Conservation (phyloP, 169 alveolate genomes). For the Ophryocystis elektroscirrha region DNA sequence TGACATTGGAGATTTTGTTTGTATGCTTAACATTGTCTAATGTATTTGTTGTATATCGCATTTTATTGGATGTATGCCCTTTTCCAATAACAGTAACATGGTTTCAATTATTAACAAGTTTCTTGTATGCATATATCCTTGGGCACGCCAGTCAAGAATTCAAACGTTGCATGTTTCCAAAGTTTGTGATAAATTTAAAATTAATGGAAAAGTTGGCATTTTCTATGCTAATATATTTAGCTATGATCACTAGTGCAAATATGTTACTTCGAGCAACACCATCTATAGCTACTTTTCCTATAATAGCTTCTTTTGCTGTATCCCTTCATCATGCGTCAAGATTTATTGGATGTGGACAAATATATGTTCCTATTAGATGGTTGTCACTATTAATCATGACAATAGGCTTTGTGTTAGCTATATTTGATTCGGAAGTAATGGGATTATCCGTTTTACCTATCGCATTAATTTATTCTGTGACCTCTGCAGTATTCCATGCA, state of each 20-base stretch:
- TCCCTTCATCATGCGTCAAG: conserved; percentile 69
- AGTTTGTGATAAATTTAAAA: conserved; percentile 25
- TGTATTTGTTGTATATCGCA: conserved; percentile 62
- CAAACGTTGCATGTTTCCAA: conserved; percentile 42
- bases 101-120: conserved; percentile 70
- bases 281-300: conserved; percentile 61
- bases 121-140: conserved; percentile 60
- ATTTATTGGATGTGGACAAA: conserved; percentile 68
- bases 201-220: conserved; percentile 30
- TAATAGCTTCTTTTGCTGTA: conserved; percentile 66
- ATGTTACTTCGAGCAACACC: conserved; percentile 57
- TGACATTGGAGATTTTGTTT: conserved; percentile 54
- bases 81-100: conserved; percentile 66
- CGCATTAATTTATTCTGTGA: conserved; percentile 55
- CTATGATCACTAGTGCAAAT: conserved; percentile 62
- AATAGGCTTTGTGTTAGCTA: conserved; percentile 54
- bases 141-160: conserved; percentile 57
- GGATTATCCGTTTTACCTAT: conserved; percentile 56
- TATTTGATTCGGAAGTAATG: conserved; percentile 57
- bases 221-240: conserved; percentile 54
- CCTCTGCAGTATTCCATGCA: conserved; percentile 67
- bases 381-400: conserved; percentile 50
- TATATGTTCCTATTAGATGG: conserved; percentile 64
- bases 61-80: conserved; percentile 58
- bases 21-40: conserved; percentile 54